These are phyloP conservation scores for Penicillium diatomitis DNA, from an alignment of 495 filamentous ascomycete species.

Conservation along the genomic window DNA sequence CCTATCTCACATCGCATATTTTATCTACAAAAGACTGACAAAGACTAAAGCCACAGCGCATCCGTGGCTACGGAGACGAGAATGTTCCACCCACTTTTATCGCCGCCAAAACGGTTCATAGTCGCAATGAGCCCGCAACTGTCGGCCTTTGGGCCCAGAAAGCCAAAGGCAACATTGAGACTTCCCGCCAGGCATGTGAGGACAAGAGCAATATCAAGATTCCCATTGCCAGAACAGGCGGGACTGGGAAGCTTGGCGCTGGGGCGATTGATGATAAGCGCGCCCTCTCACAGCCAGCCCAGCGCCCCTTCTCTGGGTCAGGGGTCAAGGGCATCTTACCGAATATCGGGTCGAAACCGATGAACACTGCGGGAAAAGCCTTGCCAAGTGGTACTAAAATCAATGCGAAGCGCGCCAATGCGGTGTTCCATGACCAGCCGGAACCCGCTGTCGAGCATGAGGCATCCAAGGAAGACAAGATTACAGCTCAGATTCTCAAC, in stretches of 20 bases:
- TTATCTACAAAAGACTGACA: background rate
- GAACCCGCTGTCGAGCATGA: conserved; percentile 21
- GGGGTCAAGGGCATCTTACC: conserved; percentile 37
- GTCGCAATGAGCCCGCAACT: conserved; percentile 76
- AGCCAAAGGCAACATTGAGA: conserved; percentile 50
- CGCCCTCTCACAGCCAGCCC: conserved; percentile 51
- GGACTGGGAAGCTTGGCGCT: conserved; percentile 36
- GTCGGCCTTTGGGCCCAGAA: conserved; percentile 48
- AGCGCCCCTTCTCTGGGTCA: conserved; percentile 49
- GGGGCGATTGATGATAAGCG: conserved; percentile 37
- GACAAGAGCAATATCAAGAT: conserved; percentile 71
- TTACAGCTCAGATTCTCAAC: conserved; percentile 9
- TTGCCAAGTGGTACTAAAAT: conserved; percentile 23
- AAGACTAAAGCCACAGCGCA: conserved; percentile 58
- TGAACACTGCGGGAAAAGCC: conserved; percentile 30
- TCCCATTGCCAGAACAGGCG: conserved; percentile 43
- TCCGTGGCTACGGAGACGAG: conserved; percentile 65
- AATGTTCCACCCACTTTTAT: conserved; percentile 46
- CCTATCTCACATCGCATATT: too few species aligned
- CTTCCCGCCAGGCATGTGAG: conserved; percentile 63
- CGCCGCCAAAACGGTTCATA: conserved; percentile 54
- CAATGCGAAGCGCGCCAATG: conserved; percentile 48
- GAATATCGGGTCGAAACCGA: conserved; percentile 28
- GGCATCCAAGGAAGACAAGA: conserved; percentile 32
- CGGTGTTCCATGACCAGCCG: conserved; percentile 54